Evolutionary conservation across 352 stramenopile genomes (phyloP), one percentile per base, ranked within the genome.

Genomic region (Pythium aphanidermatum): DNA sequence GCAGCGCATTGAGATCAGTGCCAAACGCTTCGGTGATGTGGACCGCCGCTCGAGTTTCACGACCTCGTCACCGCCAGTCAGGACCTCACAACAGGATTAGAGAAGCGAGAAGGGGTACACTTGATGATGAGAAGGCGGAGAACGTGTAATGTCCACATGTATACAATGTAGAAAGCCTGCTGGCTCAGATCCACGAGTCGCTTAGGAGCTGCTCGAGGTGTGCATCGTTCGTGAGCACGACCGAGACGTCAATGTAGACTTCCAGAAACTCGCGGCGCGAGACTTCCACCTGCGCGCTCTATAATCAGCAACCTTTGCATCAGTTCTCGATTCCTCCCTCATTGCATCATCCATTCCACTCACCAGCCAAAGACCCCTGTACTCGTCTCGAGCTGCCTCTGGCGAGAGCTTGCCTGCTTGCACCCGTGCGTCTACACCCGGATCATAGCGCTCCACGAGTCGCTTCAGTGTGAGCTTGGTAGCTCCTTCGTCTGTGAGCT

Each of bases 181-280:
- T 37, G 13, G 25, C 19, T 73, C 57, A 79, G 51, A 58, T 66
- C 79, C 79, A 92, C 38, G 72, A 85, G 31, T 92, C 78, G 2
- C 64, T 58, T 4, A 92, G 58, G 26, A 92, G 54, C 36, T 85
- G 70, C 26, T 70, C 55, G 32, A 92, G 85, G 42, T 85, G 73
- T 6, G 25, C 58, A 37, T 92, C 80, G 28, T 67, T 68, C 1
- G 56, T 63, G 21, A 92, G 38, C n/a, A 66, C 72, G 25, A 63
- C 61, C 11, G 80, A 82, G 7, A 92, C 67, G 46, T 92, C 75
- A 5, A 55, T 49, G 64, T 92, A 92, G 21, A 88, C 69, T 7
- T 90, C 73, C 8, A 81, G 28, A 44, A 92, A 92, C 33, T 86
- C 67, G 27, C 57, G 61, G 6, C 41, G 54, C 2, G 72, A 73